Base-by-base conservation (phyloP, 2,329 filamentous ascomycete species). In the Diaporthe vexans region DNA sequence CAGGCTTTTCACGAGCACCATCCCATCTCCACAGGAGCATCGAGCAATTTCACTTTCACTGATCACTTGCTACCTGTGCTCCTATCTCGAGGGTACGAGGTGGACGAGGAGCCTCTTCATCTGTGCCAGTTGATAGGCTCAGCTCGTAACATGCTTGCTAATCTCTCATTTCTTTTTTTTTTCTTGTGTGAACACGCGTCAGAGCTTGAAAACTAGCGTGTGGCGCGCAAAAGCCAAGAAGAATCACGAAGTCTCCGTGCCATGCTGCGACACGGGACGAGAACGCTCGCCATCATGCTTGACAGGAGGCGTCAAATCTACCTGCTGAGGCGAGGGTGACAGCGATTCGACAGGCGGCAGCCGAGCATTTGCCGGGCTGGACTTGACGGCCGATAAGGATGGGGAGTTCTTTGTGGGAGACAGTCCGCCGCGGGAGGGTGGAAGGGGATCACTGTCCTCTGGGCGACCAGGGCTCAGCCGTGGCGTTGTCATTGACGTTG, bases 221-320 rank as follows among this genome's bases (percentile, higher is more conserved):
- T 33, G 46, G 9, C n/a, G 13, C 29, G 15, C 43, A 29, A 51
- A 54, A 48, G 29, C n/a, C 48, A 54, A 21, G 11, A 10, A 19
- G 33, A 43, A 43, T 59, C 54, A 61, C 24, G 24, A 58, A 33
- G 43, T 46, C 37, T 71, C 54, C 46, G 52, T 33, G 72, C 40
- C 67, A 51, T 69, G 54, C 37, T 68, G 74, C 26, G 72, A 72
- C 29, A 72, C 56, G 5, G 74, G 74, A 26, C 74, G 68, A 51
- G 43, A 54, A 54, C 68, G 74, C 48, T 59, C 48, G 72, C 86
- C 84, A 5, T 81, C 77, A 54, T 86, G 84, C 83, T 93, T 91
- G 77, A 90, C 85, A 2, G 91, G 91, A 33, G 91, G 91, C 21
- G 89, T 90, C 68, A 91, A 80, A 73, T 91, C 90, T 76, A 89